Conservation (phyloP, 1,139 yeast genomes). For the Taiozyma sp. region DNA sequence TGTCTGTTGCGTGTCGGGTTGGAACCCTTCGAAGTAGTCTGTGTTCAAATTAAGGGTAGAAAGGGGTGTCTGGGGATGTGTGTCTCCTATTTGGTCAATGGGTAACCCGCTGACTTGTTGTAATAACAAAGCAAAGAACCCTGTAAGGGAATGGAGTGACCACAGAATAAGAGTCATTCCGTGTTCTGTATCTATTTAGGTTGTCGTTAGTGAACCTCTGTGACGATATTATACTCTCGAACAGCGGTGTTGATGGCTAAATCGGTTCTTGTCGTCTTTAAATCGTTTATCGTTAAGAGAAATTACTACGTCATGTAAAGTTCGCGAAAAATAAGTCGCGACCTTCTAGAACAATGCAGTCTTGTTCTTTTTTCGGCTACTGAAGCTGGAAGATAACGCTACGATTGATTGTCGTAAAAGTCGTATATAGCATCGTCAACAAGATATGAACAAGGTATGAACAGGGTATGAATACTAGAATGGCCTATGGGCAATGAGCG, state of each 20-base stretch:
- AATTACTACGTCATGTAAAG: not conserved
- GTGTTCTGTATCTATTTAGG: not conserved
- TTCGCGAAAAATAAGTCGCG: not conserved
- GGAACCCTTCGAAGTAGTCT: slow-evolving; percentile 14
- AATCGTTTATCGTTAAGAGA: not conserved
- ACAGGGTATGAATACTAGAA: too few species aligned
- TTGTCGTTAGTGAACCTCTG: not conserved
- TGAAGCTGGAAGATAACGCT: not conserved
- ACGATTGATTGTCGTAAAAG: not conserved
- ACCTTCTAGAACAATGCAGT: not conserved
- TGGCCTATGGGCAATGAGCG: too few species aligned
- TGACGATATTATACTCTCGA: not conserved
- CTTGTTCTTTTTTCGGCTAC: not conserved
- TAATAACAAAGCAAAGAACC: not conserved
- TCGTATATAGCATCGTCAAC: not conserved
- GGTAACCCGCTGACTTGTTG: not conserved
- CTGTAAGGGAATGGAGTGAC: not conserved
- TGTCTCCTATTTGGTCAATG: not conserved
- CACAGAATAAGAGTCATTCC: not conserved
- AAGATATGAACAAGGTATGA: not conserved
- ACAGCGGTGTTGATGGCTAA: not conserved
- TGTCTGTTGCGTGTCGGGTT: slow-evolving; percentile 4
- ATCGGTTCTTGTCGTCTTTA: not conserved
- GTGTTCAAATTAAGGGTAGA: slow-evolving; percentile 1
- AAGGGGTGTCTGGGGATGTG: not conserved